Base-by-base conservation (phyloP, 2,329 filamentous ascomycete species). In the Trichoderma cornu-damae region DNA sequence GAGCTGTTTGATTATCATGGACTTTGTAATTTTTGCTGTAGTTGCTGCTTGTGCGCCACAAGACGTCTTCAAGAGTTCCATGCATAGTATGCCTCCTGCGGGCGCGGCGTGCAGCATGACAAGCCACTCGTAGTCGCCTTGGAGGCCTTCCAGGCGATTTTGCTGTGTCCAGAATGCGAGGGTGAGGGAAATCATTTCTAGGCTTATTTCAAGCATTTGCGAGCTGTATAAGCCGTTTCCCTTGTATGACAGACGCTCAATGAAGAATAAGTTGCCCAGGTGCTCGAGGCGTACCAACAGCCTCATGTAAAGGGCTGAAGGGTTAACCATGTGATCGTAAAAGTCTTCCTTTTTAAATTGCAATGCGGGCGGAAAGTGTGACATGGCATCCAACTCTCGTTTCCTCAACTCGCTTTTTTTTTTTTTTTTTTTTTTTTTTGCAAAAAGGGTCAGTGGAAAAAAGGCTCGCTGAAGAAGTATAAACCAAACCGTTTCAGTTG, bases 231-330 rank as follows among this genome's bases (percentile, higher is more conserved):
- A 43, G 20, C 66, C 4, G 69, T 66, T 3, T 11, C 52, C 42
- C 57, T 78, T 79, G 47, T 78, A 72, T n/a, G 84, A 70, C 0
- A 84, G 75, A 20, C 82, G 73, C 61, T 85, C 78, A 26, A 84
- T 70, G 24, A 85, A 74, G 60, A 86, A 84, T 5, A 79, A 70
- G 46, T 82, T 83, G 40, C 83, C 77, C 0, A 82, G 68, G 43
- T 80, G 75, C 42, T 77, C 73, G 1, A 82, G 71, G 3, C 72
- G 72, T 1, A 79, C 67, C 4, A 82, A 67, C 20, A 79, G 70
- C 4, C 77, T 69, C 16, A 71, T 69, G 55, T 78, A 77, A 1
- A 79, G 55, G 5, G 40, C 58, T 0, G 67, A 63, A 2, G 69
- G 74, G 34, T 75, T 70, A 6, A 74, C 68, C 44, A 78, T 68